These are phyloP conservation scores for Cytidiella melzeri DNA, from an alignment of 768 basidiomycete species.

Conservation along the genomic window DNA sequence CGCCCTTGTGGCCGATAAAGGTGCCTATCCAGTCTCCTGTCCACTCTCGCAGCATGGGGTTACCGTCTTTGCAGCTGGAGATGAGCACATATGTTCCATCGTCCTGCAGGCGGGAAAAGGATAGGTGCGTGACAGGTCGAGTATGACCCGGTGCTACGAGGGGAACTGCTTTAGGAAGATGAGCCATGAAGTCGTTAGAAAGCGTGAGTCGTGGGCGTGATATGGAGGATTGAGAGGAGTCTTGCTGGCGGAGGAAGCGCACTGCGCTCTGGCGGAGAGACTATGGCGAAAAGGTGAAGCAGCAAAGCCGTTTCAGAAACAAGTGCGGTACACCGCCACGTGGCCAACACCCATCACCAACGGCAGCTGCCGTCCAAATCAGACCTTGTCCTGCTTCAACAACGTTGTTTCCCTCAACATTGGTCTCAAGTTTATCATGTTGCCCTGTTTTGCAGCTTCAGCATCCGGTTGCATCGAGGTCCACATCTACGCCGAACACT, in stretches of 20 bases:
- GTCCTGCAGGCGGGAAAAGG: slow-evolving; percentile 81
- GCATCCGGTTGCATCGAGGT: too few relatives aligned
- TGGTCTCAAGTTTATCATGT: too few relatives aligned
- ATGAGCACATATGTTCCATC: slow-evolving; percentile 87
- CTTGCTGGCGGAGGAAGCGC: slow-evolving; percentile 12
- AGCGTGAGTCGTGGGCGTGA: slow-evolving; percentile 9
- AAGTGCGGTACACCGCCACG: background rate
- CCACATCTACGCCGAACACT: too few relatives aligned
- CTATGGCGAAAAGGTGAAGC: slow-evolving; percentile 1
- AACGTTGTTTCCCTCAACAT: too few relatives aligned
- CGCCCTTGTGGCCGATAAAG: slow-evolving; percentile 86
- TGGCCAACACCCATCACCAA: background rate
- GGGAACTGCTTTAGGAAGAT: slow-evolving; percentile 52
- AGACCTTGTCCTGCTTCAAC: background rate
- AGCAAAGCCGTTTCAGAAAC: background rate
- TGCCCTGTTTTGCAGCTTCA: too few relatives aligned
- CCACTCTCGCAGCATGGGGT: slow-evolving; percentile 95
- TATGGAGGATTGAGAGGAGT: background rate
- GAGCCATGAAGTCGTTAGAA: slow-evolving; percentile 18
- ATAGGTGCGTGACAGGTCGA: slow-evolving; percentile 87
- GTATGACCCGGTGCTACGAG: slow-evolving; percentile 85
- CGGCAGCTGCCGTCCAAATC: slow-evolving; percentile 9
- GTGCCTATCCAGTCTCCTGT: slow-evolving; percentile 99
- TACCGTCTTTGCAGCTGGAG: slow-evolving; percentile 98
- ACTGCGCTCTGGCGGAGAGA: slow-evolving; percentile 12